Evolutionary conservation across 495 filamentous ascomycete genomes (phyloP).

Genomic region (Neurospora tetraspora): DNA sequence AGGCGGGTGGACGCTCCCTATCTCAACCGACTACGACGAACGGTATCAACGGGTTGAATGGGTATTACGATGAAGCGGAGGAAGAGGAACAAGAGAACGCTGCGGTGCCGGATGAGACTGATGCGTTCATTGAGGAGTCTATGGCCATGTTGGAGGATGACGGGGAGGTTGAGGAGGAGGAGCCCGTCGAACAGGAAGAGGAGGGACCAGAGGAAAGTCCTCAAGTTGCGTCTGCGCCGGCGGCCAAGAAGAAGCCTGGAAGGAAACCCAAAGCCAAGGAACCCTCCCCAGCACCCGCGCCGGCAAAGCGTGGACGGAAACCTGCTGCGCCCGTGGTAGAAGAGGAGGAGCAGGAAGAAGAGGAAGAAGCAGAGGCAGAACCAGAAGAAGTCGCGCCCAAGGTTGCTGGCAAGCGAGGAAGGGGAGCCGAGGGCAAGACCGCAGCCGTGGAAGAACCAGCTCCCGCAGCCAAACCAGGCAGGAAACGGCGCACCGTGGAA

Average conservation of each 20-base stretch:
- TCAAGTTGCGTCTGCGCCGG: neutral
- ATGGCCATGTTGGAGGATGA: slow-evolving; percentile 27
- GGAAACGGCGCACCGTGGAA: neutral
- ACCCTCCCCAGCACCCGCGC: neutral
- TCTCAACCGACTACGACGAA: slow-evolving; percentile 11
- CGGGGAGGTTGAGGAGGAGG: slow-evolving; percentile 5
- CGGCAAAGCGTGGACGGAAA: neutral
- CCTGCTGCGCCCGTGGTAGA: slow-evolving; percentile 10
- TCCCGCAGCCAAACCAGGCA: neutral
- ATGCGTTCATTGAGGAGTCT: slow-evolving; percentile 23
- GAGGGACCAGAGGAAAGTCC: slow-evolving; percentile 8
- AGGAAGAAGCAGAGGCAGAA: slow-evolving; percentile 7
- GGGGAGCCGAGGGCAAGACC: neutral
- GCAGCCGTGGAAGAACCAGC: neutral
- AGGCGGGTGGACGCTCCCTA: slow-evolving; percentile 10
- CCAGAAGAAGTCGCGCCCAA: slow-evolving; percentile 5
- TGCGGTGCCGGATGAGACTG: neutral
- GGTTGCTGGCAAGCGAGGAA: neutral
- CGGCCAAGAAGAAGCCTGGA: neutral
- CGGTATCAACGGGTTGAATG: neutral
- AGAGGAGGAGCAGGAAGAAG: slow-evolving; percentile 6
- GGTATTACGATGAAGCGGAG: slow-evolving; percentile 6
- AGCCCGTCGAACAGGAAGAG: slow-evolving; percentile 12
- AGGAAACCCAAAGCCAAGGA: neutral
- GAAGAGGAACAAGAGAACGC: neutral